Conservation (phyloP, 1,139 yeast genomes). For the Geotrichum candidum region DNA sequence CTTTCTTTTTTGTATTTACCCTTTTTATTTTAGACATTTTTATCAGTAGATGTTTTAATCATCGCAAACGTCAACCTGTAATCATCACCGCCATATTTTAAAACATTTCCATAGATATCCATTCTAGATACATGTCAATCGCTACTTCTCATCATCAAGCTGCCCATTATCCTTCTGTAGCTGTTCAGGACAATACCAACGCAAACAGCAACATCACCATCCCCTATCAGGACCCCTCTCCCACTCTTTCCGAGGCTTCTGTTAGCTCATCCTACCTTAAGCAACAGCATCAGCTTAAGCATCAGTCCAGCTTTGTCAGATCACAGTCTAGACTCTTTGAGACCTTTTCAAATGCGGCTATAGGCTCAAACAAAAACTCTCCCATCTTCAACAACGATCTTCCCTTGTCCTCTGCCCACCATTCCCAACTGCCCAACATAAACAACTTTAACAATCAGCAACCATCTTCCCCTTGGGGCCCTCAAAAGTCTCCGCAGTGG, state of each 20-base stretch:
- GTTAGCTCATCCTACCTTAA: neutral
- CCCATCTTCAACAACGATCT: neutral
- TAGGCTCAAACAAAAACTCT: neutral
- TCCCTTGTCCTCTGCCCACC: neutral
- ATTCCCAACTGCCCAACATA: neutral
- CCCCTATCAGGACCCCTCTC: conserved; percentile 7
- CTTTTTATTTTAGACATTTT: neutral
- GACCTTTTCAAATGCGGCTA: conserved; percentile 19
- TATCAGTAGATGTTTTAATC: neutral
- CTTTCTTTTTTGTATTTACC: neutral
- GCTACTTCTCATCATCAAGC: neutral
- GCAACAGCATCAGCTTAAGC: neutral
- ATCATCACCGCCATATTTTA: neutral
- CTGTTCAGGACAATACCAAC: neutral
- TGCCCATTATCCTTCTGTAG: neutral
- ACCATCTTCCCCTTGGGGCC: conserved; percentile 17
- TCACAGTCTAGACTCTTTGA: conserved; percentile 15
- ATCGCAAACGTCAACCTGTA: neutral
- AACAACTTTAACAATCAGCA: neutral
- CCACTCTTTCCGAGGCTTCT: conserved; percentile 12
- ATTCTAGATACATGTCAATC: neutral
- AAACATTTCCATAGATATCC: neutral
- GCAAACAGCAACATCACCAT: neutral
- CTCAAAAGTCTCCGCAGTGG: conserved; percentile 22
- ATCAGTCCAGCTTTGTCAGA: conserved; percentile 6